Base-by-base conservation (phyloP, 2,329 filamentous ascomycete genomes). In the Xylariaceae sp. region DNA sequence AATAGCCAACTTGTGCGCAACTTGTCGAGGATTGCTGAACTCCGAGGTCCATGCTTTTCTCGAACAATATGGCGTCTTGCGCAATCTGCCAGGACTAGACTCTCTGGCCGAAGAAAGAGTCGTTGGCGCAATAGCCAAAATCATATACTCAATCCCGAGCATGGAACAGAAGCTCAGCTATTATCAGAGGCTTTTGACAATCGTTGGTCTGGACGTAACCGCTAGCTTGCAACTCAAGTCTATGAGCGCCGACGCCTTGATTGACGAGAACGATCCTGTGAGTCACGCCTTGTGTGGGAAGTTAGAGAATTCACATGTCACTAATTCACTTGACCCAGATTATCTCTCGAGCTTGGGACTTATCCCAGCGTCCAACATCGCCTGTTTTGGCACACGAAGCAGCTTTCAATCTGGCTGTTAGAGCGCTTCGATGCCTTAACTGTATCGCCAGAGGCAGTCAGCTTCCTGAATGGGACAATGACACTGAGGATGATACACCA, bases 371-470 rank as follows among this genome's bases (percentile, higher is more conserved):
- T 6, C 69, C 69, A 23, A 44, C 53, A 11, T 62, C 51, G 9
- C 68, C 67, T 1, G 58, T 71, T 17, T 45, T 63, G 7, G 64
- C 68, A 6, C 61, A 75, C 1, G 80, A 84, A 51, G 72, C 78
- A 4, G 72, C 80, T 7, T 66, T 81, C 3, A 79, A 84, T 62
- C 72, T 84, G 64, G 72, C 77, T 7, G 71, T 83, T 15, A 77
- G 80, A 52, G 82, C 86, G 1, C 75, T 94, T 55, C 80, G 86
- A 62, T 92, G 87, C 66, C 76, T 95, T 4, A 78, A 82, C 2
- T 86, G 82, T 60, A 85, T 92, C 66, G 89, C 87, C 0, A 89
- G 85, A 69, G 88, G 88, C 3, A 77, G 91, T 30, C 88, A 92
- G 73, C 76, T 80, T 2, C 80, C 85, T 0, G 81, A 30, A 30